Percentiles rank a stretch among this genome's conserved stretches.
These are phyloP conservation scores for Glycine latifolia DNA, from an alignment of 306 rosid species.

Conservation along the genomic window DNA sequence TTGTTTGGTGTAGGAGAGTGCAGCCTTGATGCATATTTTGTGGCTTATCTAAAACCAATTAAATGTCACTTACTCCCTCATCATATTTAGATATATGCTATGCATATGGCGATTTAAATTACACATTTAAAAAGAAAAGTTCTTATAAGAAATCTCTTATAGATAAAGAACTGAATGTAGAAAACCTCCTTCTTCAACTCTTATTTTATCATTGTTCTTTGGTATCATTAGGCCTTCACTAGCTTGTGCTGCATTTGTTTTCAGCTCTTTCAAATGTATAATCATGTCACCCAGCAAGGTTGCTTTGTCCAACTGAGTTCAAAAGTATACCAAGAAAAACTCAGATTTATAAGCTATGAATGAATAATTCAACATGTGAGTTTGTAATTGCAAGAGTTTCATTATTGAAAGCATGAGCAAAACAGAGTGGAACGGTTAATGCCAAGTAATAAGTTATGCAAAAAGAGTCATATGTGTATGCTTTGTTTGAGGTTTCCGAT, in stretches of 20 bases:
- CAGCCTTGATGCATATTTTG: too few relatives aligned
- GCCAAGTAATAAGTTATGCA: background rate
- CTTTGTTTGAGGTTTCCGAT: too few relatives aligned
- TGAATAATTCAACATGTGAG: constrained; percentile 19
- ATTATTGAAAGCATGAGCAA: constrained; percentile 29
- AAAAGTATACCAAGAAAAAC: constrained; percentile 4
- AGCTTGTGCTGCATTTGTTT: constrained; percentile 58
- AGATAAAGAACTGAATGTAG: constrained; percentile 63
- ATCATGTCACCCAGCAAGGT: constrained; percentile 51
- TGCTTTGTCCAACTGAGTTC: constrained; percentile 74
- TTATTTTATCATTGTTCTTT: constrained; percentile 69
- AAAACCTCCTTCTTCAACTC: constrained; percentile 67
- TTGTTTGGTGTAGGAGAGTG: too few relatives aligned
- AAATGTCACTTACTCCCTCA: constrained; percentile 15
- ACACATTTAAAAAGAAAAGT: background rate
- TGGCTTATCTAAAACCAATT: too few relatives aligned
- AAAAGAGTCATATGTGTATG: too few relatives aligned
- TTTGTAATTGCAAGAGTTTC: constrained; percentile 8
- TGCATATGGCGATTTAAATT: constrained; percentile 3
- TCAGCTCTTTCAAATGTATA: constrained; percentile 58
- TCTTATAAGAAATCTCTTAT: constrained; percentile 54
- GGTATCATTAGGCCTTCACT: constrained; percentile 64
- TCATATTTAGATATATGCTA: constrained; percentile 23
- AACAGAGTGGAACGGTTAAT: background rate
- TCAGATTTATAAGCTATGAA: constrained; percentile 28